Base-by-base conservation (phyloP, 179 eudicot genomes). In the Heliamphora pulchella region DNA sequence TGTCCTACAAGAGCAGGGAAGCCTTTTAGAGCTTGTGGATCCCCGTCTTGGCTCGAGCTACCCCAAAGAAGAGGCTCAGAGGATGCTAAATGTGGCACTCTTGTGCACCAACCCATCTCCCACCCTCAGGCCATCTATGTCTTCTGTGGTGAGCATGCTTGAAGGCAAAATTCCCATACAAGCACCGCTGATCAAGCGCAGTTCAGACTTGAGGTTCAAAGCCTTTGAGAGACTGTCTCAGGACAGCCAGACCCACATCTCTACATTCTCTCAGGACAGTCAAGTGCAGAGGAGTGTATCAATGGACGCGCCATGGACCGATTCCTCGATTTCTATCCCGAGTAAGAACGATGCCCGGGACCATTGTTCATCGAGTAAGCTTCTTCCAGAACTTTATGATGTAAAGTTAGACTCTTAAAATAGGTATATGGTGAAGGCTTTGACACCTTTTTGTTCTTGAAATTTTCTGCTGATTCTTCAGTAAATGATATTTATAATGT, bases 91-190 rank as follows among this genome's bases (percentile, higher is more conserved):
- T 41, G 67, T 88, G 50, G 81, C 80, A 8, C 80, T 88, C 0
- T 13, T 82, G 53, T 88, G 90, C 86, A 73, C 90, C 20, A 88
- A 84, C 11, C 76, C 50, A 10, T 84, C 87, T 50, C 85, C 90
- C 41, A 55, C 84, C 8, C 81, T 81, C 1, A 81, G 90, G 75
- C 90, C 90, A 3, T 46, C 76, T 74, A 88, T 88, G 90, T 88
- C 90, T 18, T 78, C 86, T 17, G 87, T 80, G 8, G 89, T 86
- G 58, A 81, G 88, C 47, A 88, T 88, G 90, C 85, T 88, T 11
- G 83, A 88, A 73, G 86, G 87, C 51, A 81, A 81, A 58, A 78
- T 20, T 47, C 91, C 85, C 0, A 76, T 91, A 71, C 90, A 89
- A 84, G 84, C 88, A 18, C 87, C 86, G 11, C 64, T 73, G 13